Evolutionary conservation across 352 stramenopile species (phyloP).

Genomic region (Phytophthora hybrid): DNA sequence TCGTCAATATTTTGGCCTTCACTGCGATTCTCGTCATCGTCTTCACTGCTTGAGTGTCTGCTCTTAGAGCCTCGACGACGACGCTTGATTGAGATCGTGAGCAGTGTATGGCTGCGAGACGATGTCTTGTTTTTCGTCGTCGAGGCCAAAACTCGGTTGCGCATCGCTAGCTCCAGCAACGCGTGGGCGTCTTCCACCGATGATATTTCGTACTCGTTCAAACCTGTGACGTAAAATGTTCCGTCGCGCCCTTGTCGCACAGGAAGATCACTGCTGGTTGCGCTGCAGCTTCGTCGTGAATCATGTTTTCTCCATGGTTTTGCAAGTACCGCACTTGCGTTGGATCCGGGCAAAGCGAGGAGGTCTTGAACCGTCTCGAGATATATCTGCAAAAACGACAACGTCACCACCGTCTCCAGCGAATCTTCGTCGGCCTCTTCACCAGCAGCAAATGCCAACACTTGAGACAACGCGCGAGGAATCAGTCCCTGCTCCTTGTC

Average conservation of each 20-base stretch:
- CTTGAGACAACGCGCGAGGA: constrained; percentile 64
- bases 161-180: constrained; percentile 55
- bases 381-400: constrained; percentile 83
- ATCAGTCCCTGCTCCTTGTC: constrained; percentile 61
- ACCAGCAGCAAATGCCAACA: constrained; percentile 46
- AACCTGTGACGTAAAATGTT: constrained; percentile 67
- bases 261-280: constrained; percentile 40
- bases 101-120: constrained; percentile 73
- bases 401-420: constrained; percentile 33
- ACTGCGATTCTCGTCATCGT: constrained; percentile 22
- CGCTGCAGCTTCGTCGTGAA: neutral
- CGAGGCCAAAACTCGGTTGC: constrained; percentile 62
- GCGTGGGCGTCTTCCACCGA: constrained; percentile 56
- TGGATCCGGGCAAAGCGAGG: constrained; percentile 36
- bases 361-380: constrained; percentile 80
- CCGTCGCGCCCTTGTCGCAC: constrained; percentile 56
- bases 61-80: constrained; percentile 12
- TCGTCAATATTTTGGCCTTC: constrained; percentile 1
- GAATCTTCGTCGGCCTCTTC: constrained; percentile 12
- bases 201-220: constrained; percentile 62
- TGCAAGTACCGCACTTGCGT: constrained; percentile 5
- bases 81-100: constrained; percentile 62
- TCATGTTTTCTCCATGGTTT: constrained; percentile 5
- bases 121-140: constrained; percentile 75
- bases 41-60: constrained; percentile 19